A percentile compares a stretch with the other conserved stretches of the same genome.
Evolutionary conservation across 2,329 filamentous ascomycete species (phyloP).

Genomic region (Pseudogymnoascus sp.): DNA sequence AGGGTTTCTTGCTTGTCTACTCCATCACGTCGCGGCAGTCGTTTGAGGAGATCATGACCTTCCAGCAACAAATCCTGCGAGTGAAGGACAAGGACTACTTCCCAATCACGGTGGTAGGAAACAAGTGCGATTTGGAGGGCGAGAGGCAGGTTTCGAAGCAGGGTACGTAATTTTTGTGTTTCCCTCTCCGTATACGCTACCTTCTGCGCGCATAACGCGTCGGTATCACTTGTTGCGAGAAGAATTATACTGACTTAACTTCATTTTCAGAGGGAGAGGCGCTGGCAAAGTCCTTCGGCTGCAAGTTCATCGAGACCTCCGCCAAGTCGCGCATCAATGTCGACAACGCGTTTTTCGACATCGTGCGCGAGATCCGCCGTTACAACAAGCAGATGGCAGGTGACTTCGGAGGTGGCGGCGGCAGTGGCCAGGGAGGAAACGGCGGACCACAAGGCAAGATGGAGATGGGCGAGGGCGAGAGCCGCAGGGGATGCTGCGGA

Average conservation of each 20-base stretch:
- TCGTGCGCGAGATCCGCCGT: slow-evolving; percentile 93
- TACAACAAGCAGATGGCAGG: slow-evolving; percentile 98
- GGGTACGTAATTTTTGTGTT: slow-evolving; percentile 51
- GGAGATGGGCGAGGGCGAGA: slow-evolving; percentile 65
- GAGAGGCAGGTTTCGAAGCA: slow-evolving; percentile 88
- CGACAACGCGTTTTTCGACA: slow-evolving; percentile 97
- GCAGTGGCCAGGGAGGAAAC: slow-evolving; percentile 52
- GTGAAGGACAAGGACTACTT: slow-evolving; percentile 99
- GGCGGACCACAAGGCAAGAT: slow-evolving; percentile 64
- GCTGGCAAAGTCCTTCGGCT: slow-evolving; percentile 79
- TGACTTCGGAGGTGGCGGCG: slow-evolving; percentile 62
- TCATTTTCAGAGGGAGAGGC: slow-evolving; percentile 70
- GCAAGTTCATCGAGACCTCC: slow-evolving; percentile 98
- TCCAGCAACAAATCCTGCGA: slow-evolving; percentile 95
- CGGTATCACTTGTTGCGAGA: slow-evolving; percentile 11
- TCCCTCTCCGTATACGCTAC: slow-evolving; percentile 12
- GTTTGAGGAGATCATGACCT: slow-evolving; percentile 97
- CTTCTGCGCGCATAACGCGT: neutral
- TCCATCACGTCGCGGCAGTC: slow-evolving; percentile 96
- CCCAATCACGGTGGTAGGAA: slow-evolving; percentile 96
- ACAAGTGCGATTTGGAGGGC: slow-evolving; percentile 96
- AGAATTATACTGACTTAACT: slow-evolving; percentile 8
- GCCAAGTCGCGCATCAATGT: slow-evolving; percentile 98
- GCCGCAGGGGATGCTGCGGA: slow-evolving; percentile 67
- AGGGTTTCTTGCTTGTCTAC: slow-evolving; percentile 96